Base-by-base conservation (phyloP, 2,329 filamentous ascomycete genomes). In the Phoma sp. region DNA sequence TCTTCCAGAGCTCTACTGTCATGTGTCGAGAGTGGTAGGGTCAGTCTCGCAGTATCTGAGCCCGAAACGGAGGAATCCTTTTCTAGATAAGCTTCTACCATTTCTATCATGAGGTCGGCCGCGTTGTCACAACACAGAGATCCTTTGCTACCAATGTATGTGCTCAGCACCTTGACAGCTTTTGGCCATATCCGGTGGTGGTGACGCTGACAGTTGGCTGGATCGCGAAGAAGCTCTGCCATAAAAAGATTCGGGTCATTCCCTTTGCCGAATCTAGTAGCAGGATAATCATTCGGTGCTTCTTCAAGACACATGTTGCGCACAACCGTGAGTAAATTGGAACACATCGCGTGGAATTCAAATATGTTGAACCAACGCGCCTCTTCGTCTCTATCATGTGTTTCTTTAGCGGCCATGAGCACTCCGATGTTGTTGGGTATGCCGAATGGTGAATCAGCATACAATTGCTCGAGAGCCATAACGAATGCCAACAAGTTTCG, bases 231-330 rank as follows among this genome's bases (percentile, higher is more conserved):
- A 13, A 56, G 42, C 29, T 56, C 53, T 4, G 47, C 47, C 5
- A 55, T 6, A 4, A 33, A 39, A 5, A 37, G 27, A 22, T 52
- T 52, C 18, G 52, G 13, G 10, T 36, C 47, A 2, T 50, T 22
- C 4, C 44, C 45, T 5, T 25, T 24, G 3, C 23, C 44, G 13
- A 41, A 55, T 14, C 39, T 41, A 11, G 37, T 25, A 18, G 35
- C 14, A n/a, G 55, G 52, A 25, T 60, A 60, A 9, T 58, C 55
- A 0, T 50, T 25, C 1, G 58, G 58, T 30, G 55, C 49, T 14
- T 48, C 25, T 18, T 43, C 22, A 23, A 58, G 37, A 43, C 52
- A 59, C 1, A 43, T 13, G 4, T 33, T 24, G 9, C 58, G 57
- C 22, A 62, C 52, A 13, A 13, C 37, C 6, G 13, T 30, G 5